Percentiles rank a stretch among this genome's conserved stretches.
These are phyloP conservation scores for Immersiporthe knoxdaviesiana DNA, from an alignment of 2,329 filamentous ascomycete genomes.

Conservation along the genomic window DNA sequence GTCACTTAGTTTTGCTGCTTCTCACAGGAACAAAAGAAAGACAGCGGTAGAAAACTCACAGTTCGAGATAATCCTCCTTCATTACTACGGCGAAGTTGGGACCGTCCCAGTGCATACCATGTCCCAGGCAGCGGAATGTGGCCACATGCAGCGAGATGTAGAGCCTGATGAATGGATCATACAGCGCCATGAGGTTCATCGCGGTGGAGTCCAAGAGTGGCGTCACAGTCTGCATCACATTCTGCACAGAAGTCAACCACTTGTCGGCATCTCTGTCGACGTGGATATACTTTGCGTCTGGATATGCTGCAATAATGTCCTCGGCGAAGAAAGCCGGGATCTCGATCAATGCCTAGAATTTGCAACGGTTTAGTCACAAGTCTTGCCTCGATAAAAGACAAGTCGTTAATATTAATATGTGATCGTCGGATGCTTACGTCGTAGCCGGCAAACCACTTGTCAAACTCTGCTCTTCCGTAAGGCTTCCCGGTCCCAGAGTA, in stretches of 20 bases:
- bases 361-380: not conserved
- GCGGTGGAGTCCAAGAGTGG: slow-evolving; percentile 14
- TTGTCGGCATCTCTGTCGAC: slow-evolving; percentile 41
- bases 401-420: no score
- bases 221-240: not conserved
- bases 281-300: slow-evolving; percentile 43
- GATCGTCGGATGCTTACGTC: slow-evolving; percentile 35
- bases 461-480: slow-evolving; percentile 43
- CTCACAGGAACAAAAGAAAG: not conserved
- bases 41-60: not conserved
- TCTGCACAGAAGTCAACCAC: slow-evolving; percentile 34
- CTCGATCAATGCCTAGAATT: slow-evolving; percentile 36
- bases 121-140: slow-evolving; percentile 21
- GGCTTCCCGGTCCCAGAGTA: slow-evolving; percentile 36
- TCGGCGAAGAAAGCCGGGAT: slow-evolving; percentile 40
- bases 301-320: slow-evolving; percentile 38
- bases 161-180: slow-evolving; percentile 14
- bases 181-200: slow-evolving; percentile 15
- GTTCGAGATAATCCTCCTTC: slow-evolving; percentile 1
- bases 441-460: slow-evolving; percentile 46
- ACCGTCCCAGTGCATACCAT: not conserved
- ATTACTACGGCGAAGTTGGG: not conserved
- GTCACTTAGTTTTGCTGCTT: not conserved
- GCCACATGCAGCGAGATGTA: slow-evolving; percentile 35
- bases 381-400: not conserved